Conservation (phyloP, 139 green algal genomes). For the Asterochloris erici region DNA sequence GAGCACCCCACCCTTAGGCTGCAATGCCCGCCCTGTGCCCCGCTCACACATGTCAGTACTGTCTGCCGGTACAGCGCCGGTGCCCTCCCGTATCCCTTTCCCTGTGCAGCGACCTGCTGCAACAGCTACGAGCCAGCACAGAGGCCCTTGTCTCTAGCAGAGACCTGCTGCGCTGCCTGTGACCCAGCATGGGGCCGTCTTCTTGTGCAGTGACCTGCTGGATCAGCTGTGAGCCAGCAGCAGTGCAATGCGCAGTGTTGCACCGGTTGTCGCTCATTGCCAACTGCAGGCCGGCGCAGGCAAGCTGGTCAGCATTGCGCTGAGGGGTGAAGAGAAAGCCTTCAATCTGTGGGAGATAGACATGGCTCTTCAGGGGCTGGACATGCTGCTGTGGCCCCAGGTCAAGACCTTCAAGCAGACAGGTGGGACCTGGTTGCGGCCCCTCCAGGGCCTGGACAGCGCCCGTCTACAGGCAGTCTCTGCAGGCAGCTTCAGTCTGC, state of each 20-base stretch:
- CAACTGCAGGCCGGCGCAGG: background rate
- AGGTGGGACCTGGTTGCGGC: background rate
- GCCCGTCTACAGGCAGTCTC: background rate
- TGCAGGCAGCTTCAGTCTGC: background rate
- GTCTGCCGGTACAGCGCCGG: too few species aligned
- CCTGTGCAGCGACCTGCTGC: too few species aligned
- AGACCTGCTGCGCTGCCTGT: background rate
- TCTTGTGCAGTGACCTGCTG: background rate
- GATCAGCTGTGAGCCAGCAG: too few species aligned
- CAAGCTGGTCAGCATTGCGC: background rate
- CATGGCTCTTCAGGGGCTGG: constrained; percentile 8
- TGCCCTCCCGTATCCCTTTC: too few species aligned
- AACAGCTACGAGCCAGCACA: background rate
- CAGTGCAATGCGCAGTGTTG: background rate
- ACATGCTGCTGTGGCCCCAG: constrained; percentile 23
- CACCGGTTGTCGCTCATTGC: background rate
- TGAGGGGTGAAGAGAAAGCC: background rate
- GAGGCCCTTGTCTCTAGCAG: too few species aligned
- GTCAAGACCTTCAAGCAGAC: constrained; percentile 5
- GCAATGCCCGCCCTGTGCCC: too few species aligned
- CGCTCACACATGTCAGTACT: too few species aligned
- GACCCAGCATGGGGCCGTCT: background rate
- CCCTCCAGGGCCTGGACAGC: background rate
- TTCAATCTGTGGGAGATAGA: constrained; percentile 20
- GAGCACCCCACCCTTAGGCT: too few species aligned